Evolutionary conservation across 768 basidiomycete genomes (phyloP).

Genomic region (Suillus cothurnatus): DNA sequence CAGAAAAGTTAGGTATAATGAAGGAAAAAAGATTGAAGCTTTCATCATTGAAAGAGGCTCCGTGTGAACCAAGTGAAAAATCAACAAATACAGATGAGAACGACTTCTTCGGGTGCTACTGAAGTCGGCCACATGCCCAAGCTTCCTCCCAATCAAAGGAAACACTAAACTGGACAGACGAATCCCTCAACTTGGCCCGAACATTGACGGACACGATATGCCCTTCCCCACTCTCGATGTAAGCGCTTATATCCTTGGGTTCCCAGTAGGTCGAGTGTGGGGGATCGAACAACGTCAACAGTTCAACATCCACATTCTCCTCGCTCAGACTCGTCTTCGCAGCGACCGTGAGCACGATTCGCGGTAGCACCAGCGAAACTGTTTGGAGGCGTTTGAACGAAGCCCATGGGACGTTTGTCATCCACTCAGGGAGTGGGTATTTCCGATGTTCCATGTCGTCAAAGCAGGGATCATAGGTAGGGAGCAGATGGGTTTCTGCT

Average conservation of each 20-base stretch:
- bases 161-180: not conserved
- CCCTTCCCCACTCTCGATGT: not conserved
- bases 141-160: constrained; percentile 2
- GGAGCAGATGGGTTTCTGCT: not conserved
- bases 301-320: not conserved
- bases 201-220: not conserved
- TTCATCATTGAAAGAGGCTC: not conserved
- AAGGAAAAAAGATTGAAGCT: not conserved
- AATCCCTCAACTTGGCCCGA: not conserved
- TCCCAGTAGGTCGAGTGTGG: not conserved
- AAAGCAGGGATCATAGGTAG: not conserved
- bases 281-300: not conserved
- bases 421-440: constrained; percentile 20
- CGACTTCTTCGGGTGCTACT: not conserved
- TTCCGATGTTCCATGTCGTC: not conserved
- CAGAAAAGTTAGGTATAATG: not conserved
- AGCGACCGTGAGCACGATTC: not conserved
- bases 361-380: not conserved
- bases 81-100: not conserved
- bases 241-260: not conserved
- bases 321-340: not conserved
- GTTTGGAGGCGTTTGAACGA: constrained; percentile 30
- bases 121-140: not conserved
- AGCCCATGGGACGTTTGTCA: constrained; percentile 34
- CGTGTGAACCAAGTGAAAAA: not conserved